Conservation (phyloP, 176 grass and related monocot genomes). For the Oryza nivara region DNA sequence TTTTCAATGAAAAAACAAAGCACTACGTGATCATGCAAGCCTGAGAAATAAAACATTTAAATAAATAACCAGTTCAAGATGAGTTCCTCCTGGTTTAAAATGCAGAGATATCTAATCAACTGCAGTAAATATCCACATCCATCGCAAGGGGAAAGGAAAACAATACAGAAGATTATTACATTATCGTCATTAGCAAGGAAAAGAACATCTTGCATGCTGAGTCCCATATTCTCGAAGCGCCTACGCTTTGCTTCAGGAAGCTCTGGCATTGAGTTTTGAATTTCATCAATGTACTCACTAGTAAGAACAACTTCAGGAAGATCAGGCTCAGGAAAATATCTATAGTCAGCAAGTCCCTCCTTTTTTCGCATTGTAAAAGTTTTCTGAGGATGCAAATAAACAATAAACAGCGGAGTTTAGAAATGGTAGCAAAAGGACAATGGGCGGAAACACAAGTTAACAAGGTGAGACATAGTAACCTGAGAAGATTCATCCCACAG, state of each 20-base stretch:
- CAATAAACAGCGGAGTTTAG: slow-evolving; percentile 25
- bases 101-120: slow-evolving; percentile 20
- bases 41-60: slow-evolving; percentile 11
- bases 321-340: slow-evolving; percentile 98
- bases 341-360: slow-evolving; percentile 93
- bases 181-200: slow-evolving; percentile 91
- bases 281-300: slow-evolving; percentile 69
- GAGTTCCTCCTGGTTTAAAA: background rate
- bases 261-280: slow-evolving; percentile 75
- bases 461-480: slow-evolving; percentile 44
- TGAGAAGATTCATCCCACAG: slow-evolving; percentile 88
- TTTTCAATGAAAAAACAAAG: background rate
- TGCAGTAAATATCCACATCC: slow-evolving; percentile 1
- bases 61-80: slow-evolving; percentile 11
- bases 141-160: slow-evolving; percentile 29
- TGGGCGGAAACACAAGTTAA: background rate
- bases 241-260: slow-evolving; percentile 95
- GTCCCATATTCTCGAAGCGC: slow-evolving; percentile 86
- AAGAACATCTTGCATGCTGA: slow-evolving; percentile 95
- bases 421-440: slow-evolving; percentile 38
- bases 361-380: slow-evolving; percentile 97
- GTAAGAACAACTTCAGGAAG: slow-evolving; percentile 88
- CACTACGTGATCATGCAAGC: background rate
- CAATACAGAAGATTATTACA: slow-evolving; percentile 49
- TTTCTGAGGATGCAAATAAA: slow-evolving; percentile 63